Evolutionary conservation across 2,329 filamentous ascomycete genomes (phyloP).

Genomic region (Colletotrichum gloeosporioides): DNA sequence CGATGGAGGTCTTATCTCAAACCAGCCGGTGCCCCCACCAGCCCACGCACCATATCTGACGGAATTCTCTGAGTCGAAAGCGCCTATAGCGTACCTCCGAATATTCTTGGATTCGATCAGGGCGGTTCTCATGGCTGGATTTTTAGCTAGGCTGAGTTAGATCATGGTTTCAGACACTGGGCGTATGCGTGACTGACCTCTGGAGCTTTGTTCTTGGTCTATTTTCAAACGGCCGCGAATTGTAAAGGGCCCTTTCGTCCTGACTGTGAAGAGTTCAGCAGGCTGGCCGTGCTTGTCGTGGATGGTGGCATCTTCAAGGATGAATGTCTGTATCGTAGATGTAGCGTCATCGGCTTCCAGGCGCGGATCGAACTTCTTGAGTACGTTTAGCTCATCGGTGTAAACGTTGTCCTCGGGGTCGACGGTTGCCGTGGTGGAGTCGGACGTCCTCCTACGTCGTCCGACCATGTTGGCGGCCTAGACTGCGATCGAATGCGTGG

Average conservation of each 20-base stretch:
- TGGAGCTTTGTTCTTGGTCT: slow-evolving; percentile 47
- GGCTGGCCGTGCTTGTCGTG: slow-evolving; percentile 56
- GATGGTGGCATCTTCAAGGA: slow-evolving; percentile 57
- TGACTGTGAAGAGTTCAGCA: slow-evolving; percentile 66
- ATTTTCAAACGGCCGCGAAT: slow-evolving; percentile 61
- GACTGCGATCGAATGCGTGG: neutral
- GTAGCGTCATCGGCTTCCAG: neutral
- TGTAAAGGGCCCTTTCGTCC: slow-evolving; percentile 63
- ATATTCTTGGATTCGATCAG: slow-evolving; percentile 61
- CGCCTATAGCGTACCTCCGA: slow-evolving; percentile 58
- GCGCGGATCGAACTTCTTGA: slow-evolving; percentile 30
- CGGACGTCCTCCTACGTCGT: slow-evolving; percentile 46
- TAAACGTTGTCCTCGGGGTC: slow-evolving; percentile 38
- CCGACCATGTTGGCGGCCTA: slow-evolving; percentile 35
- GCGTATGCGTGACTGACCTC: slow-evolving; percentile 37
- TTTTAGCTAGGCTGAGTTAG: slow-evolving; percentile 34
- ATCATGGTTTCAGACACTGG: neutral
- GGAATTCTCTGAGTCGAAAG: slow-evolving; percentile 43
- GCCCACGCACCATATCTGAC: slow-evolving; percentile 66
- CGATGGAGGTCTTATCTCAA: slow-evolving; percentile 64
- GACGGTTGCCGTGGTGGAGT: slow-evolving; percentile 49
- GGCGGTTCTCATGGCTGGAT: slow-evolving; percentile 33
- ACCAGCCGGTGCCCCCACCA: slow-evolving; percentile 70
- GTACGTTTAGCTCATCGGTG: slow-evolving; percentile 36
- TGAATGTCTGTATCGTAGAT: slow-evolving; percentile 10